A percentile compares a stretch with the other conserved stretches of the same genome.
Evolutionary conservation across 352 stramenopile genomes (phyloP).

Genomic region (Phytophthora pinifolia): DNA sequence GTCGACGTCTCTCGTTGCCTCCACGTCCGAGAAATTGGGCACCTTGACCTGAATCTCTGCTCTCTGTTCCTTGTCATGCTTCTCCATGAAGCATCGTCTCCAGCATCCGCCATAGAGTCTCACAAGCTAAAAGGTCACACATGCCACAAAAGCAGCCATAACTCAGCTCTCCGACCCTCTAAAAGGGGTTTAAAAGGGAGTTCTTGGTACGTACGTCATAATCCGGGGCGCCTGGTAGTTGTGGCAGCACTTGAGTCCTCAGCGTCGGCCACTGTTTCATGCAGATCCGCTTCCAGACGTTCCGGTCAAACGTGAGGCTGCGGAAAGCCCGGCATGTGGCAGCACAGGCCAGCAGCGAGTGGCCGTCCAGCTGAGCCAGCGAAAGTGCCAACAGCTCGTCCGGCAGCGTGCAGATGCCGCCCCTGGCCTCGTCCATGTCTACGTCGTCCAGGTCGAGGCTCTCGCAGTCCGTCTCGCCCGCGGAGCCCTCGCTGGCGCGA

Average conservation of each 20-base stretch:
- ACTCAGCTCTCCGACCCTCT: constrained; percentile 7
- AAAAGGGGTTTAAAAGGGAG: constrained; percentile 9
- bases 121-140: constrained; percentile 45
- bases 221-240: constrained; percentile 69
- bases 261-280: constrained; percentile 59
- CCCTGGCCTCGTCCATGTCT: constrained; percentile 17
- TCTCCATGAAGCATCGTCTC: constrained; percentile 66
- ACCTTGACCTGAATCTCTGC: constrained; percentile 60
- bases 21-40: constrained; percentile 42
- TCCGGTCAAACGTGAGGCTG: constrained; percentile 48
- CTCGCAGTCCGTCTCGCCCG: constrained; percentile 41
- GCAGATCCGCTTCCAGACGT: constrained; percentile 74
- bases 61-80: constrained; percentile 45
- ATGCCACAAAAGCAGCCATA: constrained; percentile 12
- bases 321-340: constrained; percentile 47
- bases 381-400: constrained; percentile 53
- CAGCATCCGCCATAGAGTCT: constrained; percentile 74
- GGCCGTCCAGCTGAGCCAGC: constrained; percentile 53
- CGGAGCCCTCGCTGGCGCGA: constrained; percentile 25
- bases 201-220: constrained; percentile 62
- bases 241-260: constrained; percentile 53
- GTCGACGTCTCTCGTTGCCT: constrained; percentile 38
- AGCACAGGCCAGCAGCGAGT: constrained; percentile 52
- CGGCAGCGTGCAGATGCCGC: constrained; percentile 42
- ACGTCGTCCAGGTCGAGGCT: constrained; percentile 31